Evolutionary conservation across 305 asterid species (phyloP), one percentile per base, ranked within the genome.

Genomic region (Fraxinus sp.): DNA sequence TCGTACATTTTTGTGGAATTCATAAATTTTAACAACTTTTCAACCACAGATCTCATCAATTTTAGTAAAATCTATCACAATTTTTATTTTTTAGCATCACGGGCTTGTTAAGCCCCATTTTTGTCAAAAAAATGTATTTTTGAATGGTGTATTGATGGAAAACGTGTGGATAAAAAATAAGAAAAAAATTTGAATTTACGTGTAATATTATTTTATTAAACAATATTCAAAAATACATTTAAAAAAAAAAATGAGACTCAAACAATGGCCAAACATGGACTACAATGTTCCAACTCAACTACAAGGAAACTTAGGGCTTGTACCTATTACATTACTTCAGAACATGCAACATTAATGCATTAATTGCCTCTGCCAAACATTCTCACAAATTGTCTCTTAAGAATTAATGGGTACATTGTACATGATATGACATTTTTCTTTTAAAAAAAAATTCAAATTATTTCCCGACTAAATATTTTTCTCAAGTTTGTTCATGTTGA

Each of bases 361-460:
- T 87, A 74, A 87, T 73, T 83, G 26, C 66, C 33, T 37, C 41
- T 76, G 84, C 86, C 86, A 84, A 84, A 84, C 82, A 44, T 41
- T 41, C 77, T 46, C 18, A 70, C 52, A 35, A 66, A 75, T 81
- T 79, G 84, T 76, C 14, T 37, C 59, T 14, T 1, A 49, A 49
- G 13, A 3, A 14, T 49, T 49, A 14, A 49, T 13, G 59, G 59
- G 59, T 14, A 13, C 59, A 49, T 14, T 49, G 20, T 49, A 49
- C 59, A 49, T 14, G 2, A 16, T 46, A 11, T 46, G 57, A 46
- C 26, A 18, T 59, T 7, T 3, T 59, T n/a, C 1, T 3, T 59
- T 20, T 7, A 1, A 24, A 24, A 24, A 24, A 24, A 24, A 1
- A n/a, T 18, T 24, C 11, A 57, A 57, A 57, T 57, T 57, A 57